phyloP scores from a whole-genome alignment of 2,329 filamentous ascomycete genomes.

The Apiospora phragmitis region DNA sequence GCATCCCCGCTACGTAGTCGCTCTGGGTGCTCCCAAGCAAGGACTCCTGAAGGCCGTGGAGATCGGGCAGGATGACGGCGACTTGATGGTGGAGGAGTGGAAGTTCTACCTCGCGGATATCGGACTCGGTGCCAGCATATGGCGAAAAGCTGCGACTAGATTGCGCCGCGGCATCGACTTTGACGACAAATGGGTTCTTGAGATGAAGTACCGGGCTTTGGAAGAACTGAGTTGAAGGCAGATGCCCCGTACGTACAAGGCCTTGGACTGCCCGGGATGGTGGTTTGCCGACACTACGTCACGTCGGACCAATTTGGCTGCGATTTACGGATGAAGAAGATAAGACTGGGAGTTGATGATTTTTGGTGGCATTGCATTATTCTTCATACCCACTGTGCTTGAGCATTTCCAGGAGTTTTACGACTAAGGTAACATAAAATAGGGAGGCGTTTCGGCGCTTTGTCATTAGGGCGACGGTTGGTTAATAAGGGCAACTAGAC shows the following conservation, averaged over 20 bases:
- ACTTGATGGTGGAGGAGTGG: slow-evolving; percentile 63
- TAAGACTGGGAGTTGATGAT: not conserved
- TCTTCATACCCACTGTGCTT: slow-evolving; percentile 5
- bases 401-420: slow-evolving; percentile 6
- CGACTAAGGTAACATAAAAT: not conserved
- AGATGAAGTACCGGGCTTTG: slow-evolving; percentile 53
- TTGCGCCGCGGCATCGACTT: slow-evolving; percentile 86
- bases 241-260: not conserved
- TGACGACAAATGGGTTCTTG: slow-evolving; percentile 81
- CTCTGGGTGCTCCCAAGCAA: slow-evolving; percentile 82
- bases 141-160: slow-evolving; percentile 81
- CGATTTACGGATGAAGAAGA: not conserved
- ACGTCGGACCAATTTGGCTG: not conserved
- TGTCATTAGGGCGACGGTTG: not conserved
- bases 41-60: slow-evolving; percentile 79
- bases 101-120: slow-evolving; percentile 83
- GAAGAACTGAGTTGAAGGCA: not conserved
- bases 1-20: slow-evolving; percentile 78
- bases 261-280: not conserved
- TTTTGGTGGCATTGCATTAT: slow-evolving; percentile 1
- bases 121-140: slow-evolving; percentile 78
- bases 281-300: not conserved
- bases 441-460: not conserved
- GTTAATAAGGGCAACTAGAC: not conserved
- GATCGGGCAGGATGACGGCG: slow-evolving; percentile 54